Evolutionary conservation across 768 basidiomycete genomes (phyloP).

Genomic region (Tricholoma saponaceum): DNA sequence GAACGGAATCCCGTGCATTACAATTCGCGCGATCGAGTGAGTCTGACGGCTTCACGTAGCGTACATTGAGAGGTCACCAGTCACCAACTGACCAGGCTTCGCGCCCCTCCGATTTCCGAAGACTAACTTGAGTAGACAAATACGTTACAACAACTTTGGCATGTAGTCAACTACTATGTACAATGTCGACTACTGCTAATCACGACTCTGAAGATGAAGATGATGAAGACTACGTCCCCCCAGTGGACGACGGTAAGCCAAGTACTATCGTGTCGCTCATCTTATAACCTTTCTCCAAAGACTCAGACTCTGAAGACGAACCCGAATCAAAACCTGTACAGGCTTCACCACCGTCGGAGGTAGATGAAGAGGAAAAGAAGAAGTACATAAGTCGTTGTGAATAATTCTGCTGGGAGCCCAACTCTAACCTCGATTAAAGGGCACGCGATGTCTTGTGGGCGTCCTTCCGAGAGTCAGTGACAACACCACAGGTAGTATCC

Average conservation of each 20-base stretch:
- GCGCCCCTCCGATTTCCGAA: no score
- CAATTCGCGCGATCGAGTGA: no score
- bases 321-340: conserved; percentile 32
- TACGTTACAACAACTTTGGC: not conserved
- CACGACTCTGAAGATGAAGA: conserved; percentile 58
- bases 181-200: conserved; percentile 7
- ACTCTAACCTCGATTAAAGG: conserved; percentile 28
- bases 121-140: no score
- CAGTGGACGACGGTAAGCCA: conserved; percentile 33
- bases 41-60: no score
- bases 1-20: no score
- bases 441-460: conserved; percentile 64
- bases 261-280: conserved; percentile 14
- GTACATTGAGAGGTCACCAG: no score
- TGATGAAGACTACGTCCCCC: conserved; percentile 66
- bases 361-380: conserved; percentile 40
- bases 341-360: conserved; percentile 19
- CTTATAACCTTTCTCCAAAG: conserved; percentile 21
- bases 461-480: conserved; percentile 62
- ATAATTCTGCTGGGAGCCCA: not conserved
- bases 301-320: conserved; percentile 31
- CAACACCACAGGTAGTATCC: conserved; percentile 22
- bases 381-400: conserved; percentile 27
- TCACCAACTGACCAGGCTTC: no score
- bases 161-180: not conserved